phyloP scores from a whole-genome alignment of 768 basidiomycete genomes.

The Cytidiella melzeri region DNA sequence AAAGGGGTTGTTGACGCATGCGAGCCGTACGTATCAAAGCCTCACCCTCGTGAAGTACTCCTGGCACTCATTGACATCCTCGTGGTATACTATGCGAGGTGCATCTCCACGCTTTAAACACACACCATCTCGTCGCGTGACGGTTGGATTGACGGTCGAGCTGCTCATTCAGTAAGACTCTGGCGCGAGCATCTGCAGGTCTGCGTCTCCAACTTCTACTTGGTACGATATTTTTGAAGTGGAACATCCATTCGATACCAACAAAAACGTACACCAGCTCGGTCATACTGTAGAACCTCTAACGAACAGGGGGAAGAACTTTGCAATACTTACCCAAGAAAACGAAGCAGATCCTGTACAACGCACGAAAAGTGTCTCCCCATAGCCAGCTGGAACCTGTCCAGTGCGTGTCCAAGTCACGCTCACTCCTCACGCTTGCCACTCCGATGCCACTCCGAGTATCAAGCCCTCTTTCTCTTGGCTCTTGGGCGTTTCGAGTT shows the following conservation, averaged over 20 bases:
- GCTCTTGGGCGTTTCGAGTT: no score
- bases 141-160: constrained; percentile 76
- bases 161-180: constrained; percentile 71
- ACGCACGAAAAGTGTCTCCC: no score
- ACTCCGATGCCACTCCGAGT: no score
- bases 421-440: no score
- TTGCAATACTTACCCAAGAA: constrained; percentile 10
- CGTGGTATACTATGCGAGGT: constrained; percentile 37
- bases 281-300: constrained; percentile 15
- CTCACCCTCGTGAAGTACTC: constrained; percentile 3
- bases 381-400: no score
- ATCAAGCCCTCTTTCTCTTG: no score
- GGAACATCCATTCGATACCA: constrained; percentile 15
- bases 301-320: constrained; percentile 20
- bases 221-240: constrained; percentile 12
- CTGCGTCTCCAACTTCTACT: background rate
- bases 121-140: constrained; percentile 81
- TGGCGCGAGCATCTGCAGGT: constrained; percentile 56
- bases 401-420: no score
- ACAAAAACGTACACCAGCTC: constrained; percentile 17
- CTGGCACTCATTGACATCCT: constrained; percentile 4
- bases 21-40: constrained; percentile 67
- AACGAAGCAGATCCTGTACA: background rate
- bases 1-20: constrained; percentile 78
- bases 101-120: constrained; percentile 93